A percentile compares a stretch with the other conserved stretches of the same genome.
Evolutionary conservation across 371 early-diverging fungal genomes (phyloP).

Genomic region (Mortierella sp.): DNA sequence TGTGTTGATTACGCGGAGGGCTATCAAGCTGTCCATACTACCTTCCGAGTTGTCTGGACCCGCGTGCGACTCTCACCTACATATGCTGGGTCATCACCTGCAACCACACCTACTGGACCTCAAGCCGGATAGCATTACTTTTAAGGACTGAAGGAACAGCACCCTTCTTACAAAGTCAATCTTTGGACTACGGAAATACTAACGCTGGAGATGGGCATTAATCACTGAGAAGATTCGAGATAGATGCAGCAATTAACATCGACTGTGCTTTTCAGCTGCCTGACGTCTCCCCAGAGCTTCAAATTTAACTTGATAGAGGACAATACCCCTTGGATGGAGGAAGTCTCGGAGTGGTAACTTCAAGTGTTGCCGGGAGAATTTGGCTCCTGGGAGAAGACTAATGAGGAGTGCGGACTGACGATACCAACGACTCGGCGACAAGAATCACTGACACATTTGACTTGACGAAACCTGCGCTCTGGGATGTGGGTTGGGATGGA

Average conservation of each 20-base stretch:
- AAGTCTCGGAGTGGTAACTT: not conserved
- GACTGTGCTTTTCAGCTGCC: not conserved
- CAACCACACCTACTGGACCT: not conserved
- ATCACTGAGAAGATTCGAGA: too few species aligned
- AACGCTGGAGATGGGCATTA: too few species aligned
- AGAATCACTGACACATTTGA: not conserved
- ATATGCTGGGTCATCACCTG: not conserved
- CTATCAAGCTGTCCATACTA: not conserved
- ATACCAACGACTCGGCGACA: not conserved
- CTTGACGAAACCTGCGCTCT: not conserved
- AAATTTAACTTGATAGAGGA: not conserved
- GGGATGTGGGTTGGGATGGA: not conserved
- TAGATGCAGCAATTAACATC: too few species aligned
- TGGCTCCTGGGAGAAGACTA: not conserved
- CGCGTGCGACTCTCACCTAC: not conserved
- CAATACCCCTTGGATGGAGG: not conserved
- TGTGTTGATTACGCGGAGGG: too few species aligned
- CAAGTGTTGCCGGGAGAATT: not conserved
- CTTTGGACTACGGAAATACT: not conserved
- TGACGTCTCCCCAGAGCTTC: not conserved
- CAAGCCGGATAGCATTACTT: not conserved
- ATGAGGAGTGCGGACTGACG: not conserved
- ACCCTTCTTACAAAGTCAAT: not conserved
- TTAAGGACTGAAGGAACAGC: not conserved
- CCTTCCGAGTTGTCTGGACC: not conserved